These are phyloP conservation scores for Boletus vermiculosoides DNA, from an alignment of 768 basidiomycete genomes.

Conservation along the genomic window DNA sequence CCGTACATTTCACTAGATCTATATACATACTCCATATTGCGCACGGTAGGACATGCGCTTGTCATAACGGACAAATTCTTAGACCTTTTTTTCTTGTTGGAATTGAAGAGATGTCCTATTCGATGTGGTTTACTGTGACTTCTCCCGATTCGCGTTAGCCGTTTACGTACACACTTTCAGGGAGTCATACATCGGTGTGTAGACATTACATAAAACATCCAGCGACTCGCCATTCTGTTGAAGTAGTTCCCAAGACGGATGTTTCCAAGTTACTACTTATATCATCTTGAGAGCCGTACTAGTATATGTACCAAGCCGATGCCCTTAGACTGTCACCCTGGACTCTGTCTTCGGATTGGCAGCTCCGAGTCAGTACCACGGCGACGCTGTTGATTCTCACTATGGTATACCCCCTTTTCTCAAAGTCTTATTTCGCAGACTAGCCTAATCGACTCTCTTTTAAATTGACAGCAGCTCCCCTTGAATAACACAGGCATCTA, in stretches of 20 bases:
- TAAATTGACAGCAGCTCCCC: constrained; percentile 7
- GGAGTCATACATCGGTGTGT: not conserved
- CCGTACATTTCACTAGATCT: not conserved
- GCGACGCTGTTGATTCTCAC: constrained; percentile 2
- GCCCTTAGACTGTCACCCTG: not conserved
- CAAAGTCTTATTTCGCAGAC: not conserved
- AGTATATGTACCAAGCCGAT: not conserved
- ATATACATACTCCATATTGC: not conserved
- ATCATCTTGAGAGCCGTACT: not conserved
- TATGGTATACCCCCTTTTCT: constrained; percentile 5
- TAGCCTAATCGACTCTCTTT: not conserved
- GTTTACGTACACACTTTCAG: not conserved
- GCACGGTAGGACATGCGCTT: not conserved
- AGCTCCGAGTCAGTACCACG: not conserved
- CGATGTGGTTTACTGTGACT: not conserved
- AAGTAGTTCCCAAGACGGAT: not conserved
- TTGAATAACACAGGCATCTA: constrained; percentile 37
- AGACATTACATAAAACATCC: not conserved
- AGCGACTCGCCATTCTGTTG: not conserved
- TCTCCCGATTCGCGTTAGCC: not conserved
- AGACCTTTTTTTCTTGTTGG: not conserved
- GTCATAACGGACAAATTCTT: not conserved
- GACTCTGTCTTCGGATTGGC: not conserved
- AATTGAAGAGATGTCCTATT: not conserved
- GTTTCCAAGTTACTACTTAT: not conserved